Base-by-base conservation (phyloP, 1,284 basidiomycete species). In the Somion occarium region DNA sequence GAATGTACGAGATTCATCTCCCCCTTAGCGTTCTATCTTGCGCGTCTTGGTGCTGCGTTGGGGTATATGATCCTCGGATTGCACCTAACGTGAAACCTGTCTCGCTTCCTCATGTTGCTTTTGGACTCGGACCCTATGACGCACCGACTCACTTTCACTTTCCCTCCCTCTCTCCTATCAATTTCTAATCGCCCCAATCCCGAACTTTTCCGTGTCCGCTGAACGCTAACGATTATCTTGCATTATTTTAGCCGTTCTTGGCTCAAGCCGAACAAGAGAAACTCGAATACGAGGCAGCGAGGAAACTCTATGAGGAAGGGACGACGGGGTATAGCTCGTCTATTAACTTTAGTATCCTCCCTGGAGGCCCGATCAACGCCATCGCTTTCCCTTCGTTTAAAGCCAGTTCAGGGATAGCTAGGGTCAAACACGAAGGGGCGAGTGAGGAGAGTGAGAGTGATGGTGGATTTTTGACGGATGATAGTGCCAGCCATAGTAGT, bases 191-290 rank as follows among this genome's bases (percentile, higher is more conserved):
- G 9, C 39, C 39, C 15, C 7, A 7, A n/a, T 42, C 7, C 7
- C n/a, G n/a, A n/a, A n/a, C n/a, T n/a, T n/a, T n/a, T n/a, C n/a
- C n/a, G n/a, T n/a, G n/a, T n/a, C n/a, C n/a, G n/a, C n/a, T n/a
- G n/a, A n/a, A n/a, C n/a, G n/a, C n/a, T n/a, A n/a, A n/a, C n/a
- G n/a, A n/a, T n/a, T n/a, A n/a, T n/a, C n/a, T n/a, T n/a, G n/a
- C n/a, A n/a, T n/a, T n/a, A n/a, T n/a, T n/a, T n/a, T n/a, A 93
- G 91, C 92, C 93, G 0, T 95, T 92, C 77, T 75, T 95, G 44
- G 85, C 87, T 22, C 90, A 92, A 68, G 92, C 92, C 11, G 92
- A 94, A 67, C 86, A 89, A 64, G 91, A 94, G 77, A 95, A 94
- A 73, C 83, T 92, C 71, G 88, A 91, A 58, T 95, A 95, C 68